Percentiles rank a stretch among this genome's conserved stretches.
Evolutionary conservation across 257 asterid species (phyloP).

Genomic region (Osmanthus fragrans): DNA sequence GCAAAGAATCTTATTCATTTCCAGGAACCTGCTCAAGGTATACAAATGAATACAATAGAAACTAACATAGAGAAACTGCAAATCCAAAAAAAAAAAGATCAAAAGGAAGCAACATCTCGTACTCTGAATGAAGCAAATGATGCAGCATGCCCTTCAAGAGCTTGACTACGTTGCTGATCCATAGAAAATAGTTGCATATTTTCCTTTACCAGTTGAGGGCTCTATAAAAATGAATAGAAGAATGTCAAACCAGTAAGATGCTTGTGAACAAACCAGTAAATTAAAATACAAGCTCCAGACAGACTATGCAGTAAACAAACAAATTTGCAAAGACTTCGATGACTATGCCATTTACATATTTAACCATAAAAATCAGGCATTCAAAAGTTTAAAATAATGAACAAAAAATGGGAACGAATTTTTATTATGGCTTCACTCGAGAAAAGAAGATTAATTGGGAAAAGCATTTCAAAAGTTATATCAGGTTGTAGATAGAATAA

Average conservation of each 20-base stretch:
- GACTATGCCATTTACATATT: not conserved
- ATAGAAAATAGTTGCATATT: slow-evolving; percentile 94
- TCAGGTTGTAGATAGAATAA: not conserved
- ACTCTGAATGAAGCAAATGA: slow-evolving; percentile 89
- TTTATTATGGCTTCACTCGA: not conserved
- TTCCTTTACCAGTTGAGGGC: slow-evolving; percentile 96
- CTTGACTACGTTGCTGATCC: slow-evolving; percentile 98
- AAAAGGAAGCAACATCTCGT: slow-evolving; percentile 23
- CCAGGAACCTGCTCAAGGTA: slow-evolving; percentile 66
- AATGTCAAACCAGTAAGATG: slow-evolving; percentile 24
- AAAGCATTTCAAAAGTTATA: not conserved
- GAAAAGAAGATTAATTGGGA: slow-evolving; percentile 6
- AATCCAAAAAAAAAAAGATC: slow-evolving; percentile 9
- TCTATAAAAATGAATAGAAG: slow-evolving; percentile 41
- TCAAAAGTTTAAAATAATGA: not conserved
- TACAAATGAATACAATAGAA: slow-evolving; percentile 18
- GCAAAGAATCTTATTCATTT: slow-evolving; percentile 90
- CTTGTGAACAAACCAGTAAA: slow-evolving; percentile 20
- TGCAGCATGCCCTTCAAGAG: slow-evolving; percentile 99
- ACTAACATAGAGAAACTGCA: slow-evolving; percentile 20
- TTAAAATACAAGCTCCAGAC: not conserved
- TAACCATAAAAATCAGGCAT: not conserved
- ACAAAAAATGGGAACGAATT: slow-evolving; percentile 2
- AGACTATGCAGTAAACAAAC: not conserved
- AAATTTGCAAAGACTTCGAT: not conserved